Evolutionary conservation across 1,284 basidiomycete genomes (phyloP).

Genomic region (Fistulinella cinereoalba): DNA sequence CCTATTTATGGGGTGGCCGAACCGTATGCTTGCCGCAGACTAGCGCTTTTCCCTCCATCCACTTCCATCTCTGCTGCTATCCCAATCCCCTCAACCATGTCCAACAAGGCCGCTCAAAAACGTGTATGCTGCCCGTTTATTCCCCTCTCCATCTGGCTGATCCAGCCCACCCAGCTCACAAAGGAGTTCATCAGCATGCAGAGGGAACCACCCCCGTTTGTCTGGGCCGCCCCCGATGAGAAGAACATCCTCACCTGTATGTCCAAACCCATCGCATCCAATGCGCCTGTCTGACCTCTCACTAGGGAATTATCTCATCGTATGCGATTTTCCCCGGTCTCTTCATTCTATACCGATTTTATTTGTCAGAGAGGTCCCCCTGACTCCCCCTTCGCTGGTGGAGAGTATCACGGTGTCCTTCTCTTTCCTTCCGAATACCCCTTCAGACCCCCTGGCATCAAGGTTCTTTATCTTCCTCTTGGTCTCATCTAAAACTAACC

Average conservation of each 20-base stretch:
- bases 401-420: constrained; percentile 90
- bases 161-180: constrained; percentile 51
- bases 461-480: constrained; percentile 46
- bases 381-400: constrained; percentile 88
- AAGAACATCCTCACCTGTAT: constrained; percentile 90
- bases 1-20: constrained; percentile 27
- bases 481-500: constrained; percentile 7
- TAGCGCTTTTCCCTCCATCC: constrained; percentile 24
- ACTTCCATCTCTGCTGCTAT: constrained; percentile 16
- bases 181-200: constrained; percentile 95
- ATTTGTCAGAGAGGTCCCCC: constrained; percentile 80
- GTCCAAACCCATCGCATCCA: constrained; percentile 30
- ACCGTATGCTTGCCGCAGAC: constrained; percentile 23
- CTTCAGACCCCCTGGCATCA: constrained; percentile 95
- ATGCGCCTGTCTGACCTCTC: constrained; percentile 2
- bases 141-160: neutral
- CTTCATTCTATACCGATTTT: constrained; percentile 6
- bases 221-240: constrained; percentile 92
- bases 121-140: constrained; percentile 50
- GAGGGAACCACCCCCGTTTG: constrained; percentile 89
- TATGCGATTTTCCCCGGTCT: constrained; percentile 36
- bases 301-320: constrained; percentile 89
- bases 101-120: constrained; percentile 80
- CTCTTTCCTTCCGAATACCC: constrained; percentile 91
- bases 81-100: constrained; percentile 46